Conservation (phyloP, 495 filamentous ascomycete genomes). For the Tirmania nivea region DNA sequence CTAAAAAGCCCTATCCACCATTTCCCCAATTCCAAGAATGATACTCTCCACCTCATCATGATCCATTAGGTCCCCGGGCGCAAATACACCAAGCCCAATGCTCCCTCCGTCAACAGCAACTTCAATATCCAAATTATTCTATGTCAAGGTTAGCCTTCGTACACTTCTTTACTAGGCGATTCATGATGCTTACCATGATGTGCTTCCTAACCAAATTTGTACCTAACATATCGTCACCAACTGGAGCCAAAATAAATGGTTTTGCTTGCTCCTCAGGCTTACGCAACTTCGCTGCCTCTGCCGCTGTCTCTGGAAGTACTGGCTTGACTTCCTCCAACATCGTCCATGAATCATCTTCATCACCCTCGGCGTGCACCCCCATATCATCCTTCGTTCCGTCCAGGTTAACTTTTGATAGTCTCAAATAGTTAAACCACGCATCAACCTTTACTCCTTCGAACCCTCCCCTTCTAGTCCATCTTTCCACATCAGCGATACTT, state of each 20-base stretch:
- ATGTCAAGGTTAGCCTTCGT: background rate
- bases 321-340: slow-evolving; percentile 7
- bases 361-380: background rate
- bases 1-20: background rate
- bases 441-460: slow-evolving; percentile 23
- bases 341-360: background rate
- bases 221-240: slow-evolving; percentile 1
- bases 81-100: slow-evolving; percentile 23
- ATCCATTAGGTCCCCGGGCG: slow-evolving; percentile 10
- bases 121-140: slow-evolving; percentile 24
- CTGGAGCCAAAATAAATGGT: background rate
- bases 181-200: slow-evolving; percentile 3
- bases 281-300: background rate
- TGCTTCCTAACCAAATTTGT: slow-evolving; percentile 9
- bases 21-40: slow-evolving; percentile 5
- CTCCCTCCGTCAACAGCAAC: slow-evolving; percentile 12
- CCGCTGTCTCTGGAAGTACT: background rate
- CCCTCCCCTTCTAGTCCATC: slow-evolving; percentile 12
- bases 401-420: slow-evolving; percentile 1
- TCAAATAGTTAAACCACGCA: slow-evolving; percentile 23
- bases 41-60: slow-evolving; percentile 12
- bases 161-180: background rate
- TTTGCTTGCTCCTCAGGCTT: slow-evolving; percentile 1
- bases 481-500: background rate
- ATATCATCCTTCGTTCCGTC: background rate